Evolutionary conservation across 305 asterid species (phyloP), one percentile per base, ranked within the genome.

Genomic region (Withania somnifera): DNA sequence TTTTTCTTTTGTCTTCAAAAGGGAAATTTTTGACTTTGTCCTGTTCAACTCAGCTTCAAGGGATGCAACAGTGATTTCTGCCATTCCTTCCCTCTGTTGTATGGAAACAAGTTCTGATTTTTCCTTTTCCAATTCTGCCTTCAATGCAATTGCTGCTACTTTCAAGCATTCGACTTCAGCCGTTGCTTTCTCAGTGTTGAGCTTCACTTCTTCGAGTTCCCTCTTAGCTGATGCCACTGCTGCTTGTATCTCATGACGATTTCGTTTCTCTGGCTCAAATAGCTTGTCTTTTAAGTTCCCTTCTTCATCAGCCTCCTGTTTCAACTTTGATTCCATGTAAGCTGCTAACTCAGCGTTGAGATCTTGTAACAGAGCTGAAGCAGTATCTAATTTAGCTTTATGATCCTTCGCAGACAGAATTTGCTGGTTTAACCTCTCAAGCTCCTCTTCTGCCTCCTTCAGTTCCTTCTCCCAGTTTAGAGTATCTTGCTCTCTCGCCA

Each of bases 401-500:
- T 93, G 92, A 17, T 92, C 95, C 85, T 88, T 92, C 0, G 91
- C 88, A 0, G 92, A 88, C 71, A 79, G 14, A 87, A 95, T 87
- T 84, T 91, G 92, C 45, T 85, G 85, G 84, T 89, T 95, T 60
- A 93, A 75, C 82, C 77, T 89, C 66, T 87, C 90, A 0, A 93
- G 90, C 86, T 97, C 98, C 64, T 88, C 93, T 83, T 92, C 97
- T 0, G 96, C 95, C 58, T 88, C 90, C 83, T 90, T 90, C 45
- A 93, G 73, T 17, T 95, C 98, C 81, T 86, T 88, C 87, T 93
- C 98, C 97, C 97, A 95, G 79, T 85, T 90, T 14, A 91, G 80
- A 13, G 87, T 80, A 78, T 97, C 97, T 80, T 93, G 97, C 71
- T 97, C 97, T 81, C 89, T 91, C 0, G 93, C 98, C 97, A 91